Evolutionary conservation across 202 grass and related monocot genomes (phyloP), one percentile per base, ranked within the genome.

Genomic region (Bolboschoenoplectus hybrid): DNA sequence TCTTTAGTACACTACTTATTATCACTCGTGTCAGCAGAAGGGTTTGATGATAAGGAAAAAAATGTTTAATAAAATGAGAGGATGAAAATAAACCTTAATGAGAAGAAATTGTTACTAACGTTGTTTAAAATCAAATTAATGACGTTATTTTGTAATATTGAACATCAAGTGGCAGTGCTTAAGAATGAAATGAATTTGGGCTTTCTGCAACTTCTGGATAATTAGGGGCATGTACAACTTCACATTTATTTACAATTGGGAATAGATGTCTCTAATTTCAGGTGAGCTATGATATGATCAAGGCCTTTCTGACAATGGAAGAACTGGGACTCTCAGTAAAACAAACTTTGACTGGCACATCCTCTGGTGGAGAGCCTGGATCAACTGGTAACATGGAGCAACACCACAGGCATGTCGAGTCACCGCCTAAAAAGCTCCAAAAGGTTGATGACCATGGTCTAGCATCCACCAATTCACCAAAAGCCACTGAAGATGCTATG

Each of bases 231-330:
- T 55, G 17, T 8, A 17, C 14, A 38, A 76, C 49, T 16, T 2
- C 49, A 53, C 73, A 55, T 38, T 76, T 36, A 55, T 76, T 55
- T 8, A 73, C 49, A 55, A 36, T 76, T 32, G 73, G 9, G 0
- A 55, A 36, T 76, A 49, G 5, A 70, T 60, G 19, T 82, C 85
- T 75, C 35, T 14, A 64, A 77, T 82, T 80, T 16, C 85, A 98
- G 96, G 93, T 94, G 84, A 91, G 49, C 53, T 98, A 98, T 55
- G 93, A 95, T 0, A 87, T 90, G 80, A 98, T 94, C 90, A 95
- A 74, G 87, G 88, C 86, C 35, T 94, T 70, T 80, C 60, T 98
- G 85, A 87, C 86, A 67, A 90, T 94, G 49, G 91, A 92, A 50
- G 86, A 84, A 63, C 38, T 87, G 87, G 90, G 91, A 52, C 35